Base-by-base conservation (phyloP, 2,329 filamentous ascomycete species). In the Volutella citrinella region DNA sequence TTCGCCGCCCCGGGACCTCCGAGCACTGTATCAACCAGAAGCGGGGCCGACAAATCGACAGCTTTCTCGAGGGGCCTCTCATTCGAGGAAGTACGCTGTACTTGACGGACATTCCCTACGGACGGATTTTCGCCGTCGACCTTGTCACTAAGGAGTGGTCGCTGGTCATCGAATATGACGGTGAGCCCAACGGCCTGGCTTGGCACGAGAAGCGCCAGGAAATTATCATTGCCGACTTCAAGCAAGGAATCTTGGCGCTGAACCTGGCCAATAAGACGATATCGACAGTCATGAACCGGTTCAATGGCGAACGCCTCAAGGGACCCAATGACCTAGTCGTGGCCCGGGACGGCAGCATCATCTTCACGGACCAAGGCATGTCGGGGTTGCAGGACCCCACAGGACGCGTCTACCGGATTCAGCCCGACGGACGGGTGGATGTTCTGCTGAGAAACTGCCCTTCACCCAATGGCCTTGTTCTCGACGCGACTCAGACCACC, bases 321-420 rank as follows among this genome's bases (percentile, higher is more conserved):
- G 40, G 40, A 11, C 40, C 40, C 8, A 42, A 42, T 27, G 40
- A 42, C 26, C n/a, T 42, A 9, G 15, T 42, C 6, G 19, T 42
- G 13, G 14, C 17, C 4, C 14, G 6, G 4, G 27, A 36, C 8
- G 36, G 36, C 5, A 39, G 23, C 19, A 39, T 42, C 21, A 33
- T 36, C 21, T 42, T 42, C 17, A 42, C 35, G 6, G 40, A 42
- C 18, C 40, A 42, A 26, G 40, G 40, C 11, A 39, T 39, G 36
- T 34, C 27, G 14, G 36, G 40, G 5, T 32, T 39, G 8, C 35
- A 39, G 16, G 40, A 42, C 14, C 36, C 35, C 1, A 36, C 19
- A 10, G 40, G 40, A 6, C 18, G 25, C 13, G 40, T 42, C 12
- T 42, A 42, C 16, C 20, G 40, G 8, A 29, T 42, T 10, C 22